Conservation (phyloP, 495 filamentous ascomycete species). For the Hyaloscypha bicolor region DNA sequence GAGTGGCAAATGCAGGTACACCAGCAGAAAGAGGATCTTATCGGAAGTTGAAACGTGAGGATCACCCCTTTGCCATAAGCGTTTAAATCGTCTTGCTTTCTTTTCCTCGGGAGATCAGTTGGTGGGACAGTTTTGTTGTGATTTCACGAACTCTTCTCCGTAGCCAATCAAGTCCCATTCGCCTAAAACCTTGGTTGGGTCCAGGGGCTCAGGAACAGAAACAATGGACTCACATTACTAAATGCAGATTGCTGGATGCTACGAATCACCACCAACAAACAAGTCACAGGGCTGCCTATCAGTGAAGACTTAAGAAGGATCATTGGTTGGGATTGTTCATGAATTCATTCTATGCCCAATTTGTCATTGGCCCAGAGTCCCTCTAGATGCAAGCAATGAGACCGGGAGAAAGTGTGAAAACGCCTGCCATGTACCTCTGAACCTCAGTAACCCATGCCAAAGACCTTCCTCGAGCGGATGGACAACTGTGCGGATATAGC, state of each 20-base stretch:
- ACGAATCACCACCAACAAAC: conserved; percentile 4
- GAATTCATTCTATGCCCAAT: conserved; percentile 20
- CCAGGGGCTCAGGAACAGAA: not conserved
- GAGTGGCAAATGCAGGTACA: conserved; percentile 1
- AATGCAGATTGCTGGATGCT: conserved; percentile 11
- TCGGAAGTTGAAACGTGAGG: not conserved
- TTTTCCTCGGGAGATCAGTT: conserved; percentile 7
- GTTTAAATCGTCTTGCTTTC: conserved; percentile 6
- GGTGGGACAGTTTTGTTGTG: conserved; percentile 23
- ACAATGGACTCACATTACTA: not conserved
- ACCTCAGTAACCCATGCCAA: not conserved
- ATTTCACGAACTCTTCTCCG: conserved; percentile 15
- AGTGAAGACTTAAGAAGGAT: not conserved
- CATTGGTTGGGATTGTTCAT: conserved; percentile 3
- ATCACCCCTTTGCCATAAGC: not conserved
- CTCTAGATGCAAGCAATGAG: conserved; percentile 21
- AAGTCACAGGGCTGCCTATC: not conserved
- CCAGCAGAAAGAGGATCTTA: not conserved
- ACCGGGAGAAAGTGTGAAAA: conserved; percentile 6
- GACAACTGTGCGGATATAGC: not conserved
- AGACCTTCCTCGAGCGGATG: not conserved
- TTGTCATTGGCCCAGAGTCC: conserved; percentile 1
- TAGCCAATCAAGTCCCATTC: conserved; percentile 19
- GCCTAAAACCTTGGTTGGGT: not conserved
- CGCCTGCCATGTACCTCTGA: conserved; percentile 16